phyloP scores from a whole-genome alignment of 169 alveolate species.

The Theileria orientalis region DNA sequence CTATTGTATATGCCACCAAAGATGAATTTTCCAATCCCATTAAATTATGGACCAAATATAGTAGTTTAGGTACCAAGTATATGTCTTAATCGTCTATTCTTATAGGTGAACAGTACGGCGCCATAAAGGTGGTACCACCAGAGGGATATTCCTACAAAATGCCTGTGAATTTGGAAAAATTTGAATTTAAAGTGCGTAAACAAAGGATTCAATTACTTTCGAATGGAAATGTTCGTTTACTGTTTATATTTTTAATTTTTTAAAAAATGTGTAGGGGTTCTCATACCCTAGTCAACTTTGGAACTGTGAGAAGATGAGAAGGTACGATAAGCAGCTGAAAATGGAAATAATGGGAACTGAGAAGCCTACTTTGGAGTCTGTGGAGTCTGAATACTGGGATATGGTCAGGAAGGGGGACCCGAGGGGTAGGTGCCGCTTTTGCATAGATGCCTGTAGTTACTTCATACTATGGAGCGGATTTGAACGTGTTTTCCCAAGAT shows the following conservation, averaged over 20 bases:
- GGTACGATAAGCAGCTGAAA: constrained; percentile 4
- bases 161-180: constrained; percentile 61
- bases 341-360: constrained; percentile 12
- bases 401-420: constrained; percentile 58
- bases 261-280: constrained; percentile 41
- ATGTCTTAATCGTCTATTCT: neutral
- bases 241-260: neutral
- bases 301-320: constrained; percentile 49
- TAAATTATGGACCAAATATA: constrained; percentile 61
- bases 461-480: constrained; percentile 72
- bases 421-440: constrained; percentile 16
- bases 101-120: constrained; percentile 78
- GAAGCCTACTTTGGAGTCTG: constrained; percentile 29
- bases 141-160: constrained; percentile 71
- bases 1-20: constrained; percentile 70
- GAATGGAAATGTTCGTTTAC: constrained; percentile 55
- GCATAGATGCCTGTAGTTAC: constrained; percentile 1
- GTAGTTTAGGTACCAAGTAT: constrained; percentile 23
- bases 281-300: constrained; percentile 51
- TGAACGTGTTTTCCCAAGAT: constrained; percentile 60
- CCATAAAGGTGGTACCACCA: constrained; percentile 80
- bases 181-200: constrained; percentile 77
- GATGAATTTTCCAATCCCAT: constrained; percentile 75
- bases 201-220: constrained; percentile 72
- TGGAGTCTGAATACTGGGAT: constrained; percentile 69